Evolutionary conservation across 2,329 filamentous ascomycete species (phyloP).

Genomic region (Calonectria hongkongensis): DNA sequence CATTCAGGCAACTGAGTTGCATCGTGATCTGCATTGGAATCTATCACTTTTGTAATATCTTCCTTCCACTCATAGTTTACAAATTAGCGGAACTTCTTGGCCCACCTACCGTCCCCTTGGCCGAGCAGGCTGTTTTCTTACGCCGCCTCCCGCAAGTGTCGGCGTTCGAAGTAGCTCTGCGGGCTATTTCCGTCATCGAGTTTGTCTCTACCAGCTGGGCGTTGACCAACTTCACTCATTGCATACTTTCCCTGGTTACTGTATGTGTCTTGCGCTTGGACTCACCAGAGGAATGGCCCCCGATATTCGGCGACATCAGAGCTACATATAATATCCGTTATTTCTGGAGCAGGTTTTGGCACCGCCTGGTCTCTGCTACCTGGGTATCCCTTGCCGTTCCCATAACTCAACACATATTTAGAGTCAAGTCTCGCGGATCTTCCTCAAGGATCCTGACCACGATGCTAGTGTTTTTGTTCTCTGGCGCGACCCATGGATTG

Average conservation of each 20-base stretch:
- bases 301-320: constrained; percentile 17
- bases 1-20: constrained; percentile 4
- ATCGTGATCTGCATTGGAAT: constrained; percentile 23
- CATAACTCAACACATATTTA: constrained; percentile 13
- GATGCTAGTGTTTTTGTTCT: constrained; percentile 23
- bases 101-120: constrained; percentile 18
- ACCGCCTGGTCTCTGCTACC: constrained; percentile 23
- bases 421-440: constrained; percentile 9
- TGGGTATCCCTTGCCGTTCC: constrained; percentile 12
- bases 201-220: constrained; percentile 26
- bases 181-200: constrained; percentile 20
- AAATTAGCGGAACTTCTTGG: constrained; percentile 2
- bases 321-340: constrained; percentile 14
- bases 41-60: constrained; percentile 10
- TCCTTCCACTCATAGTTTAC: neutral
- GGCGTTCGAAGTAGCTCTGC: constrained; percentile 12
- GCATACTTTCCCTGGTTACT: constrained; percentile 13
- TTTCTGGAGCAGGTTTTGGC: constrained; percentile 28
- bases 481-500: constrained; percentile 29
- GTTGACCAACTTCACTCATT: constrained; percentile 8
- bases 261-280: constrained; percentile 17
- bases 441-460: constrained; percentile 19
- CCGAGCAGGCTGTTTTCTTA: constrained; percentile 21
- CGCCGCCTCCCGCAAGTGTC: constrained; percentile 18
- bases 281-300: constrained; percentile 30